Evolutionary conservation across 2,329 filamentous ascomycete genomes (phyloP).

Genomic region (Colletotrichum sansevieriae): DNA sequence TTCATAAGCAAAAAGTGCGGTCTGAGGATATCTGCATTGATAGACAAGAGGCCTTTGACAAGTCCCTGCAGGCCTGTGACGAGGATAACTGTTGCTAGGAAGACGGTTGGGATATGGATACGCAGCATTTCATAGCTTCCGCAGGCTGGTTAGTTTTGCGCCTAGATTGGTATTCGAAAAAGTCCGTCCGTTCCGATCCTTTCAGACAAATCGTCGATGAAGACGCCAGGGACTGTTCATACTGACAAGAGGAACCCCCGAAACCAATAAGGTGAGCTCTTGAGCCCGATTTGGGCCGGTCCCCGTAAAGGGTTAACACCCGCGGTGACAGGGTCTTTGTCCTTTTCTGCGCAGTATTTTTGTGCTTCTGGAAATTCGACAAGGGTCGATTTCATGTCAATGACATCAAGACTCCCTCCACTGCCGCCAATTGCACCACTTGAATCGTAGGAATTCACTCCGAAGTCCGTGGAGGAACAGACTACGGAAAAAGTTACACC

Average conservation of each 20-base stretch:
- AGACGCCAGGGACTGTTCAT: neutral
- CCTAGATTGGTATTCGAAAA: neutral
- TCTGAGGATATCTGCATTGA: conserved; percentile 6
- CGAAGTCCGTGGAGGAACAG: conserved; percentile 11
- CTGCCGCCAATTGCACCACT: conserved; percentile 13
- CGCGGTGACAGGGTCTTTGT: neutral
- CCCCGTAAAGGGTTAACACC: conserved; percentile 5
- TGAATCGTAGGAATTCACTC: neutral
- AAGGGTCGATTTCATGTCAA: conserved; percentile 22
- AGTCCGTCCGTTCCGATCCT: conserved; percentile 29
- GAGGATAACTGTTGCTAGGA: neutral
- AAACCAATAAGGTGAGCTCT: conserved; percentile 3
- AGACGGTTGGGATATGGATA: neutral
- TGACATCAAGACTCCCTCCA: conserved; percentile 40
- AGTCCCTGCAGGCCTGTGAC: conserved; percentile 19
- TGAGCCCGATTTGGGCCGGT: conserved; percentile 15
- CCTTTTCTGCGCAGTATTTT: conserved; percentile 19
- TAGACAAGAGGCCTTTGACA: conserved; percentile 1
- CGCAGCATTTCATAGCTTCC: neutral
- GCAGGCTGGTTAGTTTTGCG: neutral
- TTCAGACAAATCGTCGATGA: conserved; percentile 29
- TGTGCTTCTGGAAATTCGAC: neutral
- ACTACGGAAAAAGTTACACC: neutral
- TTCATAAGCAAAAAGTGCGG: conserved; percentile 1
- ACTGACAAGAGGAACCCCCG: too few relatives aligned